Percentiles rank a stretch among this genome's conserved stretches.
phyloP scores from a whole-genome alignment of 169 alveolate species.

The Plasmodium cynomolgi region DNA sequence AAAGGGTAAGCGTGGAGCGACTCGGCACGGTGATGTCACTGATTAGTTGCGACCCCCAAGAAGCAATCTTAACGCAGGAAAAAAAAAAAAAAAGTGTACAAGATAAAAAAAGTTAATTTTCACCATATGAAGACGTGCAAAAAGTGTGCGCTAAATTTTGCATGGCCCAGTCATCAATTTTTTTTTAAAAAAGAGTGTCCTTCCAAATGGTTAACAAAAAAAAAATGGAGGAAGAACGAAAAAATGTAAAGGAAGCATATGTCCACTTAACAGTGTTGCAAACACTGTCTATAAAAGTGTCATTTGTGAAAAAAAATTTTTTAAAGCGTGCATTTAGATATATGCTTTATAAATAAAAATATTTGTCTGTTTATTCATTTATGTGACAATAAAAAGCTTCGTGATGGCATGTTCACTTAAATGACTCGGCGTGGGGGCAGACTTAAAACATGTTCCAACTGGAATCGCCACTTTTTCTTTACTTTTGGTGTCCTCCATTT shows the following conservation, averaged over 20 bases:
- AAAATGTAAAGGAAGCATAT: background rate
- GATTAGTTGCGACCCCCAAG: background rate
- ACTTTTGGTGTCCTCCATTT: background rate
- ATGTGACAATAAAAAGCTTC: background rate
- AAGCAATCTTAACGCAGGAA: background rate
- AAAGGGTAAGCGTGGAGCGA: background rate
- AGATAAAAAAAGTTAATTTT: background rate
- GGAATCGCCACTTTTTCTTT: background rate
- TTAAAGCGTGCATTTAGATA: background rate
- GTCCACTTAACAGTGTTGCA: background rate
- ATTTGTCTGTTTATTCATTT: background rate
- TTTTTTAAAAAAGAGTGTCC: background rate
- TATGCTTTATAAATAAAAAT: background rate
- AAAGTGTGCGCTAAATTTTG: background rate
- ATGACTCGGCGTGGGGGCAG: background rate
- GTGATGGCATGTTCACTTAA: background rate
- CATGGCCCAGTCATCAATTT: background rate
- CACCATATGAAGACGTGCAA: background rate
- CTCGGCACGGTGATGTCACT: background rate
- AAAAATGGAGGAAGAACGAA: background rate
- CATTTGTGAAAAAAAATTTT: background rate
- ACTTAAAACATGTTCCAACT: conserved; percentile 1
- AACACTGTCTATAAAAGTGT: background rate
- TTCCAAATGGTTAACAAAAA: background rate
- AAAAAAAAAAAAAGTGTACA: background rate